phyloP scores from a whole-genome alignment of 306 rosid species.

The Gastrolobium villosum region DNA sequence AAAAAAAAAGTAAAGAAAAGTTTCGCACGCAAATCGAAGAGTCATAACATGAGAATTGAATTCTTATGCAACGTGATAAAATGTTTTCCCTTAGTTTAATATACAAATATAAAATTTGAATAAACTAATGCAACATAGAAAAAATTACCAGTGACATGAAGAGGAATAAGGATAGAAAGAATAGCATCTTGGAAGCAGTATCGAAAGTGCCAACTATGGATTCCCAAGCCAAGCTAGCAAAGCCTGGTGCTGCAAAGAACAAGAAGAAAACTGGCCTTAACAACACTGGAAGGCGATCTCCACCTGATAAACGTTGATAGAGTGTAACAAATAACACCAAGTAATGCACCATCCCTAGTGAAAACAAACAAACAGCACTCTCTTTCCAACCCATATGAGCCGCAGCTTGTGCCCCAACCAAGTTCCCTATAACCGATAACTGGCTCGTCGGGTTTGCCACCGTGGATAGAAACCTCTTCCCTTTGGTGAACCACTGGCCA shows the following conservation, averaged over 20 bases:
- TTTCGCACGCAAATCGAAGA: no score
- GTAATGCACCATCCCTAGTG: constrained; percentile 72
- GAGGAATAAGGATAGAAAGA: constrained; percentile 73
- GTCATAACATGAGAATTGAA: no score
- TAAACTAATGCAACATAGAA: background rate
- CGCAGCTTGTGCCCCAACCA: constrained; percentile 66
- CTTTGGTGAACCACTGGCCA: constrained; percentile 77
- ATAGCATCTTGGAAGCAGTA: constrained; percentile 72
- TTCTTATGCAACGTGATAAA: no score
- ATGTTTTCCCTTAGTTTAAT: no score
- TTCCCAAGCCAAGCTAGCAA: constrained; percentile 77
- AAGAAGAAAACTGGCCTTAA: constrained; percentile 65
- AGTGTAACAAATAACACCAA: constrained; percentile 71
- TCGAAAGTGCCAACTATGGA: constrained; percentile 64
- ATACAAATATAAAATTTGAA: background rate
- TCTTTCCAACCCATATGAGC: constrained; percentile 75
- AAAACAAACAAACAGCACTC: constrained; percentile 63
- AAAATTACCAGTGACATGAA: constrained; percentile 63
- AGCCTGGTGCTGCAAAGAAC: constrained; percentile 76
- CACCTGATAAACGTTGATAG: constrained; percentile 61
- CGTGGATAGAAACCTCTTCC: constrained; percentile 59
- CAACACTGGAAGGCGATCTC: constrained; percentile 58
- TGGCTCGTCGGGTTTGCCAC: constrained; percentile 73
- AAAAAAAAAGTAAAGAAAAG: no score
- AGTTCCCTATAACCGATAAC: constrained; percentile 71